Evolutionary conservation across 331 rosid genomes (phyloP).

Genomic region (Pyracantha coccinea): DNA sequence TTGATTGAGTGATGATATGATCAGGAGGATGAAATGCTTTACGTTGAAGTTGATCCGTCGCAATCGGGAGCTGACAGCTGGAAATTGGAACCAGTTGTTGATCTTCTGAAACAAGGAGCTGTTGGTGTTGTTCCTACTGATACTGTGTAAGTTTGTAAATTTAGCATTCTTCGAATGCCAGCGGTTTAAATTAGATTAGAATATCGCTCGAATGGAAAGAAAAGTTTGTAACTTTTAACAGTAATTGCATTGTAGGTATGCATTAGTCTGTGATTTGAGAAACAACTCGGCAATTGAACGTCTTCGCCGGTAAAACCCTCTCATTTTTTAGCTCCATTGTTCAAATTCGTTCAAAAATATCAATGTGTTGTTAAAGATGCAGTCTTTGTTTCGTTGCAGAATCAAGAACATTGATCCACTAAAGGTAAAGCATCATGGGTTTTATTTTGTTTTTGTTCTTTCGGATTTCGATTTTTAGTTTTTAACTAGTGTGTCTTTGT

Average conservation of each 20-base stretch:
- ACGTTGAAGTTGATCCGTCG: conserved; percentile 62
- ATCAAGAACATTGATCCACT: conserved; percentile 74
- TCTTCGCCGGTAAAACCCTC: conserved; percentile 58
- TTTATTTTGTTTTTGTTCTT: background rate
- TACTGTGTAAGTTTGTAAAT: conserved; percentile 35
- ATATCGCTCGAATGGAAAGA: too few species aligned
- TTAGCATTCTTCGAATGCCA: too few species aligned
- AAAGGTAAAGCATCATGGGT: conserved; percentile 48
- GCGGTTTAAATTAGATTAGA: too few species aligned
- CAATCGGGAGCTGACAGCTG: conserved; percentile 50
- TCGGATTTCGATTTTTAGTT: background rate
- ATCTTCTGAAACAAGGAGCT: conserved; percentile 73
- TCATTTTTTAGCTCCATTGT: background rate
- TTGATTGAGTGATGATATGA: conserved; percentile 8
- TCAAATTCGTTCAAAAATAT: background rate
- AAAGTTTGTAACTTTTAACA: background rate
- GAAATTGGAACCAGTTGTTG: conserved; percentile 68
- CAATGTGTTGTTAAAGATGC: background rate
- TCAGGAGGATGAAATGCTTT: conserved; percentile 72
- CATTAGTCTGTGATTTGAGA: conserved; percentile 75
- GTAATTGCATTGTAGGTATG: conserved; percentile 45
- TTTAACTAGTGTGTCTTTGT: background rate
- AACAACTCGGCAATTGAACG: conserved; percentile 81
- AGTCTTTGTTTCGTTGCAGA: conserved; percentile 39
- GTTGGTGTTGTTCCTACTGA: conserved; percentile 96